phyloP scores from a whole-genome alignment of 2,329 filamentous ascomycete species.

The Penicillium oxalicum region DNA sequence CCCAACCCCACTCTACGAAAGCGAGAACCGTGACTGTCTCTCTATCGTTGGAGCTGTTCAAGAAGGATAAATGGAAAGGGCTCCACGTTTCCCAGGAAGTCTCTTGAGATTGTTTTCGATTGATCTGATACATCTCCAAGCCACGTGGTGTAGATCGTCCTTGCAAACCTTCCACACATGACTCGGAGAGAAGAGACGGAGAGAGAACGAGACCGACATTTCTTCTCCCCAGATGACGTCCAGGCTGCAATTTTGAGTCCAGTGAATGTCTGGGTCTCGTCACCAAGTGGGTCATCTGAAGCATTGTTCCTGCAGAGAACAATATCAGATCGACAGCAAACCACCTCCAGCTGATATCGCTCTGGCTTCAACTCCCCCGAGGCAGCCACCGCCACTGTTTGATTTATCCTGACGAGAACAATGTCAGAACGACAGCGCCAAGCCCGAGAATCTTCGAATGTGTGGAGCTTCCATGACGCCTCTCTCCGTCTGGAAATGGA shows the following conservation, averaged over 20 bases:
- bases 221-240: no score
- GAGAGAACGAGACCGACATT: no score
- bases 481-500: no score
- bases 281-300: neutral
- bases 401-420: neutral
- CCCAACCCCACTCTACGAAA: no score
- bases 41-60: no score
- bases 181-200: no score
- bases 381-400: neutral
- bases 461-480: neutral
- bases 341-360: neutral
- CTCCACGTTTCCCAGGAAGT: neutral
- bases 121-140: neutral
- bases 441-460: neutral
- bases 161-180: no score
- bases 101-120: neutral
- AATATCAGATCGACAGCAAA: slow-evolving; percentile 7
- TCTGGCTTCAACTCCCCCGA: neutral
- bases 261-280: neutral
- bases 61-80: neutral
- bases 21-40: no score
- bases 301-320: slow-evolving; percentile 5
- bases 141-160: neutral
- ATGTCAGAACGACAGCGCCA: neutral
- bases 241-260: no score